Base-by-base conservation (phyloP, 371 early-diverging fungal species). In the Syncephalis plumigaleata region DNA sequence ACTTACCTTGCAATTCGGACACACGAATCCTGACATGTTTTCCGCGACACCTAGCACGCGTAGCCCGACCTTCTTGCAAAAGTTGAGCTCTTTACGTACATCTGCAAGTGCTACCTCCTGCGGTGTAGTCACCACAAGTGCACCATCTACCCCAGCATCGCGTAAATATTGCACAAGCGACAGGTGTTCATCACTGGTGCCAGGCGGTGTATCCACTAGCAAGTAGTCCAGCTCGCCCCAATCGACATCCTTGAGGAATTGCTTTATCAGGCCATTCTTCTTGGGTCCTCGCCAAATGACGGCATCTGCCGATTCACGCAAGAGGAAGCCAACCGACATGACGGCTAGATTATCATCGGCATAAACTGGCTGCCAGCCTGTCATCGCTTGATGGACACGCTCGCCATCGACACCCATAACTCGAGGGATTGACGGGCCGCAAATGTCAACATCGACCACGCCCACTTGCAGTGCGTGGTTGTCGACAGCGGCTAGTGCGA, bases 231-330 rank as follows among this genome's bases (percentile, higher is more conserved):
- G 65, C 0, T 69, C 67, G 22, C 83, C 83, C 92, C 93, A 91
- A 56, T 90, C 89, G 2, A 93, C 95, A 59, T 98, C 97, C 48
- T 82, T 79, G 36, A 96, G 67, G 54, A 99, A 97, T 69, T 97
- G 92, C 53, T 95, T 91, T 55, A 98, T 90, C 56, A 98, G 60
- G 1, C 88, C 87, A 52, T 78, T 83, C 70, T 97, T 96, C 56
- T 93, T 95, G 11, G 94, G 93, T 0, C 98, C 99, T 48, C 98
- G 68, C 99, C 99, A 99, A 50, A 98, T 92, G 1, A 99, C 91
- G 2, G 98, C 88, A 58, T 91, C 87, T 44, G 88, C 89, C 25
- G 77, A 70, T 39, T 79, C 70, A 9, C 83, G 80, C 37, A 98
- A 67, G 78, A 99, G 77, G 50, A 94, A 94, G 17, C 89, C 96